Conservation (phyloP, 116 monocot species). For the Posidonia oceanica region DNA sequence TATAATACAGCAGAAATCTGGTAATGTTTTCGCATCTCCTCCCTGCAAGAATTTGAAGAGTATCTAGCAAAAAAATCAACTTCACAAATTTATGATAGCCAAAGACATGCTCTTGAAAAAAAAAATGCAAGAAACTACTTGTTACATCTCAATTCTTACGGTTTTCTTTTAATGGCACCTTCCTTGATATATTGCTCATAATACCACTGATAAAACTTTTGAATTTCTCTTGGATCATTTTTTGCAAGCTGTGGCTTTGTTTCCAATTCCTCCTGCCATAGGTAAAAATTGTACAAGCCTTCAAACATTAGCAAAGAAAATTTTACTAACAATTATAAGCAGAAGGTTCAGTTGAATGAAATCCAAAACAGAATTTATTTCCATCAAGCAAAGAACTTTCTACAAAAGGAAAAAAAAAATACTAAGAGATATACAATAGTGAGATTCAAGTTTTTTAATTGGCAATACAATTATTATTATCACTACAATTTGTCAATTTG, state of each 20-base stretch:
- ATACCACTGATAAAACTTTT: slow-evolving; percentile 72
- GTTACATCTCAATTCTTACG: slow-evolving; percentile 33
- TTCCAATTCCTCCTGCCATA: slow-evolving; percentile 61
- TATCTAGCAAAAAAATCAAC: not conserved
- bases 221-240: slow-evolving; percentile 77
- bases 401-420: too few species aligned
- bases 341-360: too few species aligned
- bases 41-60: slow-evolving; percentile 27
- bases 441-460: too few species aligned
- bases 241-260: slow-evolving; percentile 37
- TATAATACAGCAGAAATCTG: slow-evolving; percentile 87
- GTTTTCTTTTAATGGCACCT: slow-evolving; percentile 34
- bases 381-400: too few species aligned
- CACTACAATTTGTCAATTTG: too few species aligned
- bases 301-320: too few species aligned
- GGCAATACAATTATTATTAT: too few species aligned
- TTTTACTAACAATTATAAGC: too few species aligned
- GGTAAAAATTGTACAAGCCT: not conserved
- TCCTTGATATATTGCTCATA: slow-evolving; percentile 57
- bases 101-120: not conserved
- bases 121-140: not conserved
- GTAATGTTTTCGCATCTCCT: slow-evolving; percentile 91
- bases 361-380: too few species aligned
- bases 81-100: not conserved
- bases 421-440: too few species aligned